Evolutionary conservation across 495 filamentous ascomycete genomes (phyloP).

Genomic region (Lichenothelia convexa): DNA sequence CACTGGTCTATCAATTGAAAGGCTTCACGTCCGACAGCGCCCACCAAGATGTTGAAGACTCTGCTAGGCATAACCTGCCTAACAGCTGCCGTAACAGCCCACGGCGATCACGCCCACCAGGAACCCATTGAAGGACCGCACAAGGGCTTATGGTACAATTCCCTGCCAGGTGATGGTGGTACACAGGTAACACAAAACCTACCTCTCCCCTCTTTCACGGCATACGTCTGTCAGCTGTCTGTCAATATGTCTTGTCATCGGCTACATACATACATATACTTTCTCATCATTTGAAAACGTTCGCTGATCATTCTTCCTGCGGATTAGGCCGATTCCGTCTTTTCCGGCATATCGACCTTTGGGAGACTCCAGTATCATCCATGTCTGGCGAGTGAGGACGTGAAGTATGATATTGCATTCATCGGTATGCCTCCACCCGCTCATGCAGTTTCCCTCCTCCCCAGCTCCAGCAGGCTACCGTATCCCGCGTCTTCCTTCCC

Average conservation of each 20-base stretch:
- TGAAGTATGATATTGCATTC: constrained; percentile 26
- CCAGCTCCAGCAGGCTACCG: too few species aligned
- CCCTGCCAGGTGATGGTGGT: constrained; percentile 47
- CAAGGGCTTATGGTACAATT: constrained; percentile 44
- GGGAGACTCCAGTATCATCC: constrained; percentile 61
- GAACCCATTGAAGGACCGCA: constrained; percentile 37
- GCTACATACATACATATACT: too few species aligned
- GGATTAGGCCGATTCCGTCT: constrained; percentile 41
- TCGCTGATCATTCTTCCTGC: not conserved
- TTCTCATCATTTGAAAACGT: too few species aligned
- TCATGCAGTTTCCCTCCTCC: too few species aligned
- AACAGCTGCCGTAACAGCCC: constrained; percentile 27
- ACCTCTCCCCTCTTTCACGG: not conserved
- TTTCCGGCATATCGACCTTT: constrained; percentile 37
- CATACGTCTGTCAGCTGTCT: too few species aligned
- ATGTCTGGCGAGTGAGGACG: constrained; percentile 46
- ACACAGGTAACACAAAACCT: constrained; percentile 30
- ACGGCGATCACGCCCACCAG: constrained; percentile 31
- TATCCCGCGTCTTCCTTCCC: too few species aligned
- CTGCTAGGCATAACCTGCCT: constrained; percentile 12
- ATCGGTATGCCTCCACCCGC: too few species aligned
- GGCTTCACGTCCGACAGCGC: not conserved
- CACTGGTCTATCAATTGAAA: not conserved
- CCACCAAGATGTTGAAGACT: constrained; percentile 13
- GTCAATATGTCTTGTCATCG: too few species aligned